Evolutionary conservation across 78 protist species (phyloP).

Genomic region (Planoprotostelium fungivorum): DNA sequence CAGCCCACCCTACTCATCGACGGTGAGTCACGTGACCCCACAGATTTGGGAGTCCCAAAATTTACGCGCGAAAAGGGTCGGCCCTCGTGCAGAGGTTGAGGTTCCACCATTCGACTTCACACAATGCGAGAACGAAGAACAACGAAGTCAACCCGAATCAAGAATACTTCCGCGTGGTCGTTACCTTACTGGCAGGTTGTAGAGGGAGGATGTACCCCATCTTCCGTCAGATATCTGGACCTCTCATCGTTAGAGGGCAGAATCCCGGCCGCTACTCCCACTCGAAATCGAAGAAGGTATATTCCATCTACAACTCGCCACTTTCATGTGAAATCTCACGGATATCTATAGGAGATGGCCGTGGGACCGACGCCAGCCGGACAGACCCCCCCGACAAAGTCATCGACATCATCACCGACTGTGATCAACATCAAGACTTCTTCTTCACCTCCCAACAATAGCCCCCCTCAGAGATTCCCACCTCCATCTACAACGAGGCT

Average conservation of each 20-base stretch:
- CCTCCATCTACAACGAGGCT: too few relatives aligned
- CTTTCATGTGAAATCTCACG: too few relatives aligned
- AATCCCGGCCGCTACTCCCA: constrained; percentile 55
- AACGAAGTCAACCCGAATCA: constrained; percentile 61
- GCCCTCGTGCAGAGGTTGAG: constrained; percentile 22
- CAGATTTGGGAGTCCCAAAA: neutral
- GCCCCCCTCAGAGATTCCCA: too few relatives aligned
- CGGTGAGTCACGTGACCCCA: neutral
- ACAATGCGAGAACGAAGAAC: constrained; percentile 47
- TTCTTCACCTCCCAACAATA: too few relatives aligned
- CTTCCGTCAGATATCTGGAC: constrained; percentile 37
- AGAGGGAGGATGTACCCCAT: constrained; percentile 15
- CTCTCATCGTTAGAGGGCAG: constrained; percentile 60
- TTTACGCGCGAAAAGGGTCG: constrained; percentile 21
- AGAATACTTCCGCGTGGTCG: constrained; percentile 50
- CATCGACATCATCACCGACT: too few relatives aligned
- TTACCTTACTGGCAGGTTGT: constrained; percentile 26
- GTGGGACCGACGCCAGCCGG: too few relatives aligned
- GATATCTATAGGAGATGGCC: too few relatives aligned
- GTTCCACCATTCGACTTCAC: constrained; percentile 48
- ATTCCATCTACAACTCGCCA: too few relatives aligned
- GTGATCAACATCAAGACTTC: too few relatives aligned
- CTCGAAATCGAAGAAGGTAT: constrained; percentile 32
- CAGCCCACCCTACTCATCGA: neutral
- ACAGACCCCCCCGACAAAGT: too few relatives aligned